These are phyloP conservation scores for Hypoxylon subgilvum DNA, from an alignment of 495 filamentous ascomycete genomes.

Conservation along the genomic window DNA sequence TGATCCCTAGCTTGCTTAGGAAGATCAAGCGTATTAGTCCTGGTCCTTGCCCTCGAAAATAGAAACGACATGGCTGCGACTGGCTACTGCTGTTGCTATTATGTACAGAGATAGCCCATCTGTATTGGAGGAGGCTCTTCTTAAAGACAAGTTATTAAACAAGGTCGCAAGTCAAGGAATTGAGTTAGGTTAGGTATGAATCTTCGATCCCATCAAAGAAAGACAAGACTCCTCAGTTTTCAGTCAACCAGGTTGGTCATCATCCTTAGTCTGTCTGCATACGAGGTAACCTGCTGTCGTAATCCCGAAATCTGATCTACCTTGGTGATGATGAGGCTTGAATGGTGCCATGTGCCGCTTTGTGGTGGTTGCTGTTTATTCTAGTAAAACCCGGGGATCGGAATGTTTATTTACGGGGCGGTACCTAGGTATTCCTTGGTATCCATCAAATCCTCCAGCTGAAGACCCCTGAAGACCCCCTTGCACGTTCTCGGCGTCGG, in stretches of 20 bases:
- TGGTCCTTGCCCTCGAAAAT: slow-evolving; percentile 73
- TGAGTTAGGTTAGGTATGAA: slow-evolving; percentile 1
- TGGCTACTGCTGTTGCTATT: too few relatives aligned
- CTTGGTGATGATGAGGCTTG: slow-evolving; percentile 14
- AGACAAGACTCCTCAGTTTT: neutral
- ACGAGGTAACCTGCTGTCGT: slow-evolving; percentile 5
- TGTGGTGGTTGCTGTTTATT: slow-evolving; percentile 37
- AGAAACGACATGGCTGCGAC: slow-evolving; percentile 80
- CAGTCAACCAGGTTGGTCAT: slow-evolving; percentile 19
- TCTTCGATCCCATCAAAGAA: too few relatives aligned
- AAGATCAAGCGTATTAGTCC: slow-evolving; percentile 59
- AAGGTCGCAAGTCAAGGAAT: slow-evolving; percentile 6
- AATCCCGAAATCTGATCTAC: slow-evolving; percentile 20
- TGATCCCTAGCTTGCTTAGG: slow-evolving; percentile 61
- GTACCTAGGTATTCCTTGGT: neutral
- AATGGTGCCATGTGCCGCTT: slow-evolving; percentile 29
- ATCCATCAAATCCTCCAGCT: too few relatives aligned
- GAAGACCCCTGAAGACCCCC: neutral
- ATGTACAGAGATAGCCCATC: slow-evolving; percentile 8
- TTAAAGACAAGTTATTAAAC: too few relatives aligned
- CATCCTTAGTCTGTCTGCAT: neutral
- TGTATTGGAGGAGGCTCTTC: slow-evolving; percentile 2
- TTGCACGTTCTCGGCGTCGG: slow-evolving; percentile 5
- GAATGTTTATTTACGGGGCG: slow-evolving; percentile 41
- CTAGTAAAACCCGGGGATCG: slow-evolving; percentile 34